Base-by-base conservation (phyloP, 208 protist species). In the Trypanosoma boissoni region DNA sequence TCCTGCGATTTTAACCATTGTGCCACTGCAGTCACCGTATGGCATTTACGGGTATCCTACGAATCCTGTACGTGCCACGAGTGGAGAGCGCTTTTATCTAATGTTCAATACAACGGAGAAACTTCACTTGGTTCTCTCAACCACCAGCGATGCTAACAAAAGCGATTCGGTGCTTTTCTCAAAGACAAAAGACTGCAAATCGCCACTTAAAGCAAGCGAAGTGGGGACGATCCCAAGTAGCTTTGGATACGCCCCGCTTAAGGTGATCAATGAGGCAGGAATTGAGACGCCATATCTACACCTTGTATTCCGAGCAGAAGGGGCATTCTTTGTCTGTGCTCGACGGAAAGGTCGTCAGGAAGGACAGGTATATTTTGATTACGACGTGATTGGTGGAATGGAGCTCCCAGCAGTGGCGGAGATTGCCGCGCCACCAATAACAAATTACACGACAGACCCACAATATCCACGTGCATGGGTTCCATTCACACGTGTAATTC, bases 61-160 rank as follows among this genome's bases (percentile, higher is more conserved):
- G 31, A 42, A 76, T 37, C 52, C 53, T 18, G 53, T 85, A 4
- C 61, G 49, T n/a, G 76, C 83, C 0, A 70, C 65, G 26, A 78
- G 76, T 42, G 86, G 86, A 9, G 76, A 94, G 64, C 79, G 82
- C 0, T 85, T 96, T 46, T 86, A 84, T 46, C 70, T 96, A 41
- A 86, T 85, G 64, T 94, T 96, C 53, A 72, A 80, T 45, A 91
- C 83, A 6, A 66, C 68, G 0, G 84, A 78, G 41, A 53, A 48
- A 55, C 76, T 96, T 36, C 68, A 83, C 53, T 59, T 78, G 4
- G 68, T 78, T 12, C 29, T 75, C 2, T 66, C 42, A 9, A 32
- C 60, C 24, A 58, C 54, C 16, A 53, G 31, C 21, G 49, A 37
- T 26, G 51, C 50, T 14, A 20, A n/a, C 8, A 62, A 44, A 6